Conservation (phyloP, 2,329 filamentous ascomycete genomes). For the Venturia asperata region DNA sequence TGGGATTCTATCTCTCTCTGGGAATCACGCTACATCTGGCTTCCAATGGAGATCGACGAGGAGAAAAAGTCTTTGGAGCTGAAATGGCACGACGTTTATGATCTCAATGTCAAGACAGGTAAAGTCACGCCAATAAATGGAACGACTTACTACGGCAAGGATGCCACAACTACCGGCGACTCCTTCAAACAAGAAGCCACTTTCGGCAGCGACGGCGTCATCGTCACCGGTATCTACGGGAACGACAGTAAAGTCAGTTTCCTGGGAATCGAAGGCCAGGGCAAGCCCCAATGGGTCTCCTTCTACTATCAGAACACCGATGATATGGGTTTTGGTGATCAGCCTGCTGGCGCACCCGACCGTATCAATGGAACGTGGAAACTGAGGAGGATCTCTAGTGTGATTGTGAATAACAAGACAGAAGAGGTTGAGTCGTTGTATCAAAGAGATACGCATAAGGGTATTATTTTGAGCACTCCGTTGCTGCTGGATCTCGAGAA, state of each 20-base stretch:
- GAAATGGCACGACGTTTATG: slow-evolving; percentile 51
- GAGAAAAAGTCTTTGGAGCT: slow-evolving; percentile 44
- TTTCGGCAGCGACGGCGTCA: slow-evolving; percentile 43
- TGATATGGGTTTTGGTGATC: slow-evolving; percentile 53
- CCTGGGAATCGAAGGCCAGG: slow-evolving; percentile 41
- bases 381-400: slow-evolving; percentile 52
- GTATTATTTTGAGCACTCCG: slow-evolving; percentile 52
- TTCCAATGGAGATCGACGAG: slow-evolving; percentile 48
- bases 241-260: slow-evolving; percentile 51
- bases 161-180: slow-evolving; percentile 41
- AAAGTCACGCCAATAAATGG: slow-evolving; percentile 43
- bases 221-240: slow-evolving; percentile 48
- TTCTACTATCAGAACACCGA: slow-evolving; percentile 56
- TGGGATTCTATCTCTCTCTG: slow-evolving; percentile 52
- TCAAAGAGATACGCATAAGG: slow-evolving; percentile 53
- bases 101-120: slow-evolving; percentile 47
- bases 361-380: slow-evolving; percentile 55
- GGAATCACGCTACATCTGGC: slow-evolving; percentile 53
- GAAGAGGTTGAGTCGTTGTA: slow-evolving; percentile 45
- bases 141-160: slow-evolving; percentile 41
- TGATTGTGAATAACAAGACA: slow-evolving; percentile 49
- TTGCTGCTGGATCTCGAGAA: slow-evolving; percentile 48
- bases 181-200: slow-evolving; percentile 51
- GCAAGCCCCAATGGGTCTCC: slow-evolving; percentile 50
- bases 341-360: slow-evolving; percentile 49